These are phyloP conservation scores for Heritiera fomes DNA, from an alignment of 345 rosid genomes.

Conservation along the genomic window DNA sequence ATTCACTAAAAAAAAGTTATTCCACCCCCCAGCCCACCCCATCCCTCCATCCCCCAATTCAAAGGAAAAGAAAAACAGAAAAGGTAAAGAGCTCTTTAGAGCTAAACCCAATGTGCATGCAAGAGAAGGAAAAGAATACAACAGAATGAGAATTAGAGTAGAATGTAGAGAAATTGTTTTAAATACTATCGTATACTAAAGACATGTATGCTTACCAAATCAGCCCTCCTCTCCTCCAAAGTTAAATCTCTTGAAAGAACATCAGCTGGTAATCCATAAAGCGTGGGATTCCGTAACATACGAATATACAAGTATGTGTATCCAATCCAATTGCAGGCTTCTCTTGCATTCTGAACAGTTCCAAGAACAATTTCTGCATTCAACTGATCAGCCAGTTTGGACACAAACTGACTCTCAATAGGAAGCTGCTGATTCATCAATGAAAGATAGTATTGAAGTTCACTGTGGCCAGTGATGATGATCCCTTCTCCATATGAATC, in stretches of 20 bases:
- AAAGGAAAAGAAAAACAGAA: neutral
- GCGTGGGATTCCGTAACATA: slow-evolving; percentile 83
- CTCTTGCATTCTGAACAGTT: slow-evolving; percentile 92
- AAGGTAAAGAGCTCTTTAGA: neutral
- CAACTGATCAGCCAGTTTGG: slow-evolving; percentile 96
- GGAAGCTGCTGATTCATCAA: slow-evolving; percentile 98
- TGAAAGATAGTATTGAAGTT: slow-evolving; percentile 86
- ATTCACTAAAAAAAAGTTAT: too few relatives aligned
- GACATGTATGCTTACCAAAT: slow-evolving; percentile 57
- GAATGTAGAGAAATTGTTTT: neutral
- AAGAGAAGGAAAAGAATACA: neutral
- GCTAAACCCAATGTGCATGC: slow-evolving; percentile 1
- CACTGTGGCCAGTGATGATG: slow-evolving; percentile 90
- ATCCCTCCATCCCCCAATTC: neutral
- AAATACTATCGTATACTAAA: neutral
- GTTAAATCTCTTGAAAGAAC: slow-evolving; percentile 68
- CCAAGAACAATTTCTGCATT: slow-evolving; percentile 99
- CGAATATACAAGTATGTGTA: slow-evolving; percentile 84
- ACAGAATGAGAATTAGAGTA: neutral
- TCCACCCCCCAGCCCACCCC: neutral
- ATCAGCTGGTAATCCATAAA: slow-evolving; percentile 88
- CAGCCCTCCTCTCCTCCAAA: slow-evolving; percentile 94
- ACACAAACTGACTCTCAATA: slow-evolving; percentile 92
- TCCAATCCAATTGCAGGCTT: slow-evolving; percentile 97
- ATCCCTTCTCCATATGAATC: slow-evolving; percentile 95